Base-by-base conservation (phyloP, 1,284 basidiomycete species). In the Tilletia indica region DNA sequence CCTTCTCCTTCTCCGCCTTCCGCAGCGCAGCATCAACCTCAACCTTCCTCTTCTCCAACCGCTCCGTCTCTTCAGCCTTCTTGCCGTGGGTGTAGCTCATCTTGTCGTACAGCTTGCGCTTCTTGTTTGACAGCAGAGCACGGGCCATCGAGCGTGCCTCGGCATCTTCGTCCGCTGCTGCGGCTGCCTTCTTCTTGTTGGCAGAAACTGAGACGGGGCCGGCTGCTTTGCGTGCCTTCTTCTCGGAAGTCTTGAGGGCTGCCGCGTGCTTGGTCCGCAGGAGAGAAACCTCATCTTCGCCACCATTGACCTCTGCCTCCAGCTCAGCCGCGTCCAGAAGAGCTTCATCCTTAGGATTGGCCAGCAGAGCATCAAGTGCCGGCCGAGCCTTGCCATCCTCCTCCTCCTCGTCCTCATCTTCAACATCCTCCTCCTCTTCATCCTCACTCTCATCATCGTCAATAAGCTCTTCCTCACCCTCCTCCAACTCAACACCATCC, bases 71-170 rank as follows among this genome's bases (percentile, higher is more conserved):
- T 47, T 89, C 87, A 36, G 88, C 87, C 74, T 90, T 90, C 86
- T 92, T 93, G 83, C 89, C 89, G 84, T 95, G 89, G 74, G 91
- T 90, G 85, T 93, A 90, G 86, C 94, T 93, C 89, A 98, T 92
- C 87, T 93, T 92, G 85, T 96, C 93, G 86, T 97, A 98, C 80
- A 99, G 86, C 86, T 97, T 97, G 80, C 91, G 89, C 86, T 97
- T 92, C 87, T 93, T 95, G 87, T 95, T 97, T 86, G 93, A 96
- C 90, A 99, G 91, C 90, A 99, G 89, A 90, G 97, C 97, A 88
- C 96, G 97, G 85, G 94, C 92, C 91, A 97, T 84, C 68, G 82
- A 77, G 66, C 76, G 76, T 63, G 82, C 82, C 73, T 84, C 93
- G 82, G 96, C 92, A 83, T 91, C 88, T 84, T 97, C 94, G 69